Percentiles rank a stretch among this genome's conserved stretches.
These are phyloP conservation scores for Polygonum maritimum DNA, from an alignment of 148 eudicot species.

Conservation along the genomic window DNA sequence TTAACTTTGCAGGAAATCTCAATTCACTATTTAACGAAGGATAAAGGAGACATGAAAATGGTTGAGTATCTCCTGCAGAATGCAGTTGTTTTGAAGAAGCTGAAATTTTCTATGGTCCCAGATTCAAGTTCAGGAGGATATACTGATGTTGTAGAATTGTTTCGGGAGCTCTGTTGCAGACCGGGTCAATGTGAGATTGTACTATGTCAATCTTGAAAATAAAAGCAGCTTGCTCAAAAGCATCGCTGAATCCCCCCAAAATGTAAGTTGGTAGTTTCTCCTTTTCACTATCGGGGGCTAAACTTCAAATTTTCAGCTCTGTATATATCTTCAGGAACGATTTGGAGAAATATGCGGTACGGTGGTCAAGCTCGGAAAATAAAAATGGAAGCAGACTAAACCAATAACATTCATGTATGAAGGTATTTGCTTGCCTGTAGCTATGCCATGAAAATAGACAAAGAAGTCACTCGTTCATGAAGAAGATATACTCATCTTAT, in stretches of 20 bases:
- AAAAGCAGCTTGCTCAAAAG: neutral
- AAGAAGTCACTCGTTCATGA: neutral
- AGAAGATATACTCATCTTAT: neutral
- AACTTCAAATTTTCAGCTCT: neutral
- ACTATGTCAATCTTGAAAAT: neutral
- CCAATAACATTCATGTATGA: neutral
- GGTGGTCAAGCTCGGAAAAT: neutral
- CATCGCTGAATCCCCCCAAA: neutral
- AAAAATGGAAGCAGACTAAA: neutral
- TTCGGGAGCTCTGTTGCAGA: neutral
- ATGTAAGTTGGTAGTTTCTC: neutral
- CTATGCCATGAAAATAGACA: neutral
- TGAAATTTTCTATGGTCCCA: conserved; percentile 4
- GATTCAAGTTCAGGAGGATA: neutral
- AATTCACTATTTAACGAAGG: neutral
- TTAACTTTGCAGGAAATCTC: conserved; percentile 8
- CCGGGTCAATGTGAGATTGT: conserved; percentile 1
- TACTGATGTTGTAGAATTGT: conserved; percentile 18
- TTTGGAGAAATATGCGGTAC: neutral
- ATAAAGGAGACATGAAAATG: conserved; percentile 18
- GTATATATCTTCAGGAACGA: neutral
- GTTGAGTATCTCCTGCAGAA: conserved; percentile 27
- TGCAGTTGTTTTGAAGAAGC: conserved; percentile 11
- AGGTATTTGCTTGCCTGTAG: neutral
- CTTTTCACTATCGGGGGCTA: neutral